phyloP scores from a whole-genome alignment of 2,329 filamentous ascomycete genomes.

The Aspergillus piperis region DNA sequence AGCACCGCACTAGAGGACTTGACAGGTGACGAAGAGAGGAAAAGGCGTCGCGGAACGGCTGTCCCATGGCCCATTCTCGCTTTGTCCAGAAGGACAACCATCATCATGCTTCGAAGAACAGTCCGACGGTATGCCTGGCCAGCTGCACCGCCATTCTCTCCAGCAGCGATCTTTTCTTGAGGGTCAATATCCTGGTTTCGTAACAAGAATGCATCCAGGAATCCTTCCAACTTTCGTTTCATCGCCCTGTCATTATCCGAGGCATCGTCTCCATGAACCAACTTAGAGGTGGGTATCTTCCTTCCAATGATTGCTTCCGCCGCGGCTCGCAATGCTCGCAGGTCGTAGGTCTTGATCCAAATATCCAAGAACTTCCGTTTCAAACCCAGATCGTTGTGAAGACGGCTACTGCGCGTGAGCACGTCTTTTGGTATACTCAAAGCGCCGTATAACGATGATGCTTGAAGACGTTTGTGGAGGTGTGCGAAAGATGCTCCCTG shows the following conservation, averaged over 20 bases:
- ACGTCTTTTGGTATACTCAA: conserved; percentile 58
- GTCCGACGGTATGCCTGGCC: conserved; percentile 58
- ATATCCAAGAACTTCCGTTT: conserved; percentile 59
- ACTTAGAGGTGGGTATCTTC: conserved; percentile 37
- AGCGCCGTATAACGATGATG: conserved; percentile 59
- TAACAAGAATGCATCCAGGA: conserved; percentile 60
- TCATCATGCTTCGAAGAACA: conserved; percentile 60
- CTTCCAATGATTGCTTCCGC: conserved; percentile 63
- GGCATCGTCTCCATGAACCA: conserved; percentile 8
- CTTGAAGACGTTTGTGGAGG: conserved; percentile 59
- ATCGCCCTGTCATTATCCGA: conserved; percentile 28
- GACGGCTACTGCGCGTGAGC: conserved; percentile 46
- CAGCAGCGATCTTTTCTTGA: conserved; percentile 19
- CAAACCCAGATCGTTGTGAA: conserved; percentile 60
- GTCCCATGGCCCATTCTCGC: conserved; percentile 45
- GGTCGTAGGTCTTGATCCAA: conserved; percentile 61
- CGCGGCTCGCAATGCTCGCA: conserved; percentile 52
- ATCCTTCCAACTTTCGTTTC: conserved; percentile 51
- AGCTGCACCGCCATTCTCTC: conserved; percentile 44
- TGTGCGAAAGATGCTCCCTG: conserved; percentile 53
- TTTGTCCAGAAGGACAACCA: conserved; percentile 61
- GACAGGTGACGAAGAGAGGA: conserved; percentile 52
- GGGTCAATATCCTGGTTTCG: conserved; percentile 56
- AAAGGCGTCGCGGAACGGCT: conserved; percentile 47
- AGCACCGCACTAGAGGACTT: conserved; percentile 60